Evolutionary conservation across 768 basidiomycete species (phyloP).

Genomic region (Heimioporus sp.): DNA sequence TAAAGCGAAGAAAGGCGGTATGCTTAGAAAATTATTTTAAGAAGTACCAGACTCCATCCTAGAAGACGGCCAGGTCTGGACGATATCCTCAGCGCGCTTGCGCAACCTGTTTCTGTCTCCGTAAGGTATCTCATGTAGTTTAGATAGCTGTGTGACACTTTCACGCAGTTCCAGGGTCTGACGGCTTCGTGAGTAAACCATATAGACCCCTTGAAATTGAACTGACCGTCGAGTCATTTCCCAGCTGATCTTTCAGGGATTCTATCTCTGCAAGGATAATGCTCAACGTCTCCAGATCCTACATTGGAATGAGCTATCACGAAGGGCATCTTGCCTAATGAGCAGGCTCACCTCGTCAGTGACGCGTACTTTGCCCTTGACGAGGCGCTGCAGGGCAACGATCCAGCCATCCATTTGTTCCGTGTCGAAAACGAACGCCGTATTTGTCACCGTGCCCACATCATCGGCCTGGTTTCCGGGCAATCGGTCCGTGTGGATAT

Average conservation of each 20-base stretch:
- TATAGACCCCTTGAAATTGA: neutral
- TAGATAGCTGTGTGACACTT: constrained; percentile 23
- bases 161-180: constrained; percentile 21
- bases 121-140: constrained; percentile 29
- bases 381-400: constrained; percentile 26
- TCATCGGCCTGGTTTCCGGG: neutral
- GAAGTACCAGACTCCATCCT: neutral
- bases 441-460: neutral
- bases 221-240: constrained; percentile 16
- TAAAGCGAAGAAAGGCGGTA: constrained; percentile 5
- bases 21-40: constrained; percentile 1
- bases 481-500: neutral
- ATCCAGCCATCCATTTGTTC: constrained; percentile 19
- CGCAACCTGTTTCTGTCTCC: constrained; percentile 28
- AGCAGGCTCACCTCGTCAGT: constrained; percentile 17
- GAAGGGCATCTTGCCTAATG: neutral
- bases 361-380: constrained; percentile 27
- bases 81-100: constrained; percentile 16
- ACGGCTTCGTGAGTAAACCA: neutral
- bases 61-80: constrained; percentile 13
- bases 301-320: neutral
- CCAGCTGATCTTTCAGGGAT: constrained; percentile 16
- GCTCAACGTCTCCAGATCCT: constrained; percentile 28
- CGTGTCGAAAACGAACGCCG: neutral
- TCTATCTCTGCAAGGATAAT: constrained; percentile 30